Evolutionary conservation across 345 rosid genomes (phyloP).

Genomic region (Syzygium oleosum): DNA sequence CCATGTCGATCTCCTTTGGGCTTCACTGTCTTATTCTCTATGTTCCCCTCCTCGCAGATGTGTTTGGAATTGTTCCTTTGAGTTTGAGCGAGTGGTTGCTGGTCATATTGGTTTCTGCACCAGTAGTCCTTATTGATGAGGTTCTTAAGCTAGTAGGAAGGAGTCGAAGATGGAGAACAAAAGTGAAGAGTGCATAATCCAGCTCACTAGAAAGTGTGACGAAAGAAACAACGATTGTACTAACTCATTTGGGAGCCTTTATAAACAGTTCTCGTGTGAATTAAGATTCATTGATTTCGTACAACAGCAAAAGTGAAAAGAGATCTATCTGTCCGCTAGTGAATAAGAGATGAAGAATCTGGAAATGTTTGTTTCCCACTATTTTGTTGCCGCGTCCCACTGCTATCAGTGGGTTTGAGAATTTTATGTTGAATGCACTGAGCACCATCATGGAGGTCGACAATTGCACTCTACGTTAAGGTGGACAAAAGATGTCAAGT

Average conservation of each 20-base stretch:
- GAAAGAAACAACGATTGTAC: background rate
- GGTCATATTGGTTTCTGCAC: constrained; percentile 68
- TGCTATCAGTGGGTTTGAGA: background rate
- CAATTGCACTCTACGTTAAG: background rate
- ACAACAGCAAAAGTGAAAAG: background rate
- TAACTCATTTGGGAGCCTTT: background rate
- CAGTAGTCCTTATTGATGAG: constrained; percentile 81
- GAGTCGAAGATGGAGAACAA: constrained; percentile 21
- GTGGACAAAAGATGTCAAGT: background rate
- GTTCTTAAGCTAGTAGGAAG: constrained; percentile 58
- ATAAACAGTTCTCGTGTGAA: background rate
- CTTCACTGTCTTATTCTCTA: constrained; percentile 83
- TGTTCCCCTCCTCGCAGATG: constrained; percentile 66
- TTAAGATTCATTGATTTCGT: background rate
- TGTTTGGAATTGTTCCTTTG: constrained; percentile 77
- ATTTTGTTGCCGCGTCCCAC: background rate
- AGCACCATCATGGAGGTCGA: background rate
- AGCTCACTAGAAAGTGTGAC: background rate
- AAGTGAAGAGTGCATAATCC: constrained; percentile 35
- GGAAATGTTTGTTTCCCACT: background rate
- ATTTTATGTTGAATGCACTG: background rate
- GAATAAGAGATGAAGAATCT: background rate
- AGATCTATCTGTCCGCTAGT: background rate
- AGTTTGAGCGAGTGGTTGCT: constrained; percentile 65
- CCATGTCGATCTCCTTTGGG: constrained; percentile 76